Conservation (phyloP, 2,329 filamentous ascomycete genomes). For the Aspergillus sp. region DNA sequence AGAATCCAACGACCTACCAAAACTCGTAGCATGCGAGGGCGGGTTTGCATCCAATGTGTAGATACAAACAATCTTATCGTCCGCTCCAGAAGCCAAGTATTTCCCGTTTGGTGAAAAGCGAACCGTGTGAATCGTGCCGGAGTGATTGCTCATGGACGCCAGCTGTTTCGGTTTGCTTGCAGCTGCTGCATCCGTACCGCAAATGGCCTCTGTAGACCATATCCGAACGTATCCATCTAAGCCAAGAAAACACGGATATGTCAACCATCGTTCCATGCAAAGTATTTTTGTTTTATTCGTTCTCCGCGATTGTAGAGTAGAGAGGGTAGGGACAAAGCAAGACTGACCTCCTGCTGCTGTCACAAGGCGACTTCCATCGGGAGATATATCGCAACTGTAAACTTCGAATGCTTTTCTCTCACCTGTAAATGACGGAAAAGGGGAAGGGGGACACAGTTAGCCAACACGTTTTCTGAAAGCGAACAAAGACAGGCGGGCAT, state of each 20-base stretch:
- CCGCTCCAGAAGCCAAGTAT: slow-evolving; percentile 94
- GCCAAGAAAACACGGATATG: slow-evolving; percentile 3
- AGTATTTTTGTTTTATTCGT: neutral
- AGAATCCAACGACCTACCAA: slow-evolving; percentile 61
- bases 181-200: slow-evolving; percentile 72
- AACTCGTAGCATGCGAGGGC: slow-evolving; percentile 75
- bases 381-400: slow-evolving; percentile 96
- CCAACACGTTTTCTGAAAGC: neutral
- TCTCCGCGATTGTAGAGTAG: neutral
- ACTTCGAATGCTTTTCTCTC: slow-evolving; percentile 99
- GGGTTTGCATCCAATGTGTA: slow-evolving; percentile 87
- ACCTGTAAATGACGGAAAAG: slow-evolving; percentile 54
- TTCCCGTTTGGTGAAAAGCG: slow-evolving; percentile 94
- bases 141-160: slow-evolving; percentile 97
- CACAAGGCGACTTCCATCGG: slow-evolving; percentile 87
- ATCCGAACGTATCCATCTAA: slow-evolving; percentile 93
- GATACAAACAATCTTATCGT: slow-evolving; percentile 98
- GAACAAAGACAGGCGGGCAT: neutral
- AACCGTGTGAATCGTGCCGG: slow-evolving; percentile 95
- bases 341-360: slow-evolving; percentile 86
- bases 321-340: neutral
- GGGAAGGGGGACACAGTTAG: slow-evolving; percentile 21
- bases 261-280: slow-evolving; percentile 16
- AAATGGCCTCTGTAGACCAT: slow-evolving; percentile 95
- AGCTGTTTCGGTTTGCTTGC: slow-evolving; percentile 85